A percentile compares a stretch with the other conserved stretches of the same genome.
phyloP scores from a whole-genome alignment of 352 stramenopile genomes.

The Globisporangium emineosum region DNA sequence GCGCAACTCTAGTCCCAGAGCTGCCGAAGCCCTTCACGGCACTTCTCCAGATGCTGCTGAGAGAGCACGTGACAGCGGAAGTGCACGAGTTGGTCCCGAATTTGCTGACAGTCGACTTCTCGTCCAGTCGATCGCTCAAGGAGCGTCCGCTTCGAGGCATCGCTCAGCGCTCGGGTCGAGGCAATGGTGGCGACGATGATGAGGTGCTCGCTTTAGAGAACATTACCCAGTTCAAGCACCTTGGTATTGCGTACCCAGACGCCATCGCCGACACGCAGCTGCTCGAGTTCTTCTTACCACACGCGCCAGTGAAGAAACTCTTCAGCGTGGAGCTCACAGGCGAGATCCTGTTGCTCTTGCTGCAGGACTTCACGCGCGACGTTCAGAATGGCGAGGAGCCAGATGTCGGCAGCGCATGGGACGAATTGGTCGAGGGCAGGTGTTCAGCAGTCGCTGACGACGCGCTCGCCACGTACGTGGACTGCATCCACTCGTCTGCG shows the following conservation, averaged over 20 bases:
- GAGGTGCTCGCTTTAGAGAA: slow-evolving; percentile 17
- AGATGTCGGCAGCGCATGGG: slow-evolving; percentile 63
- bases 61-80: slow-evolving; percentile 44
- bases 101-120: slow-evolving; percentile 53
- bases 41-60: slow-evolving; percentile 40
- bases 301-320: slow-evolving; percentile 53
- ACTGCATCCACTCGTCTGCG: slow-evolving; percentile 65
- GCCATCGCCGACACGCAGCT: not conserved
- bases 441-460: slow-evolving; percentile 52
- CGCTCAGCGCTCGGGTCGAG: not conserved
- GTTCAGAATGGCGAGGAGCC: slow-evolving; percentile 27
- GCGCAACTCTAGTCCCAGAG: slow-evolving; percentile 3
- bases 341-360: slow-evolving; percentile 41
- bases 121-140: slow-evolving; percentile 23
- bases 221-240: slow-evolving; percentile 39
- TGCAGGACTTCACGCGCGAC: slow-evolving; percentile 33
- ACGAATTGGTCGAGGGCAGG: slow-evolving; percentile 58
- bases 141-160: slow-evolving; percentile 16
- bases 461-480: slow-evolving; percentile 64
- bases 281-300: slow-evolving; percentile 28
- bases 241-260: slow-evolving; percentile 21
- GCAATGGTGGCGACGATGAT: not conserved
- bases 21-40: slow-evolving; percentile 36
- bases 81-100: slow-evolving; percentile 61
- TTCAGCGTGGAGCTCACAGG: slow-evolving; percentile 62